Percentiles rank a stretch among this genome's conserved stretches.
Conservation (phyloP, 2,329 filamentous ascomycete species). For the Beauveria sp. region DNA sequence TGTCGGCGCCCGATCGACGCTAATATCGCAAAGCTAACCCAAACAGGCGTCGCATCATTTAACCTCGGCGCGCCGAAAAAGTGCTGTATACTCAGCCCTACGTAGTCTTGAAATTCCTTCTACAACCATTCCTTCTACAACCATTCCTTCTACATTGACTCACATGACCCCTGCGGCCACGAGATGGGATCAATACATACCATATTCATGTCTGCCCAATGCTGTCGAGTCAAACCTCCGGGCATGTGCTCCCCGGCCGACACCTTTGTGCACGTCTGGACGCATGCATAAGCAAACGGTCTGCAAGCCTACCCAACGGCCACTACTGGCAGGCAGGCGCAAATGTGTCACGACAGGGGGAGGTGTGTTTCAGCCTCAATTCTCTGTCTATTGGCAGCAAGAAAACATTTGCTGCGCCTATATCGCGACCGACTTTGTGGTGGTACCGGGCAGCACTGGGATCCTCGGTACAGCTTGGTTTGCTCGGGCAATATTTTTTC, state of each 20-base stretch:
- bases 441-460: background rate
- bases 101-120: background rate
- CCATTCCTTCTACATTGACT: background rate
- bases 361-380: too few species aligned
- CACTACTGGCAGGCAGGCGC: too few species aligned
- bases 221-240: too few species aligned
- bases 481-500: background rate
- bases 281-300: too few species aligned
- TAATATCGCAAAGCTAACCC: constrained; percentile 11
- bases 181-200: background rate
- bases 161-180: background rate
- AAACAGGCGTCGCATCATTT: background rate
- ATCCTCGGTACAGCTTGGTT: background rate
- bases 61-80: background rate
- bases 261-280: too few species aligned
- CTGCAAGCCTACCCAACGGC: too few species aligned
- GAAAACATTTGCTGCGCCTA: too few species aligned
- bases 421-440: background rate
- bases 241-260: too few species aligned
- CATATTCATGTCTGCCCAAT: too few species aligned
- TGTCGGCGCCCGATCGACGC: constrained; percentile 3
- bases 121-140: background rate
- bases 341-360: too few species aligned
- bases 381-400: too few species aligned
- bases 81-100: background rate